These are phyloP conservation scores for Polytrichum commune DNA, from an alignment of 225 moss, liverwort and hornwort genomes.

Conservation along the genomic window DNA sequence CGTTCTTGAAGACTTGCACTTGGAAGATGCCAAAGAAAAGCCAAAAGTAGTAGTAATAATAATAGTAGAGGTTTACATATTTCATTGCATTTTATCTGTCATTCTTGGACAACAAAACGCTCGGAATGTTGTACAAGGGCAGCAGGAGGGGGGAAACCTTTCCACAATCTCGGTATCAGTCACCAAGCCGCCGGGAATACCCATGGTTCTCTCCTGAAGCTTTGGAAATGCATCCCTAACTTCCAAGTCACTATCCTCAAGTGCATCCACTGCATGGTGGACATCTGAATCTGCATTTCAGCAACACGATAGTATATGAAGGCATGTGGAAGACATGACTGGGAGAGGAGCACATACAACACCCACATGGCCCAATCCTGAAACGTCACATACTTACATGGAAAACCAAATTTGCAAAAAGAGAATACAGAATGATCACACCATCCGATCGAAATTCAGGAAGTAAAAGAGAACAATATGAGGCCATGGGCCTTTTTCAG, in stretches of 20 bases:
- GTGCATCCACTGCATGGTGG: constrained; percentile 25
- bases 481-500: too few species aligned
- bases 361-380: background rate
- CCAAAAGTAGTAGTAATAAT: too few species aligned
- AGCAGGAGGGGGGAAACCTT: constrained; percentile 15
- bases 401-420: background rate
- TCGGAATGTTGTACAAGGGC: too few species aligned
- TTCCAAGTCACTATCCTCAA: constrained; percentile 7
- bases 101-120: too few species aligned
- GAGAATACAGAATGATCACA: background rate
- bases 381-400: too few species aligned
- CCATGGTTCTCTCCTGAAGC: constrained; percentile 34
- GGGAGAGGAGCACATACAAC: background rate
- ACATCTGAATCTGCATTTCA: constrained; percentile 6
- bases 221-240: constrained; percentile 11
- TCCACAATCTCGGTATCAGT: constrained; percentile 33
- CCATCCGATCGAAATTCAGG: background rate
- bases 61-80: too few species aligned
- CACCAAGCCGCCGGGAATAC: constrained; percentile 33
- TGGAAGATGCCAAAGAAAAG: too few species aligned
- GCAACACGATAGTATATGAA: background rate
- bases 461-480: too few species aligned
- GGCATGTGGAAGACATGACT: background rate
- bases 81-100: too few species aligned
- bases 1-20: too few species aligned